Base-by-base conservation (phyloP, 139 green algal species). In the Tetraselmis striata region DNA sequence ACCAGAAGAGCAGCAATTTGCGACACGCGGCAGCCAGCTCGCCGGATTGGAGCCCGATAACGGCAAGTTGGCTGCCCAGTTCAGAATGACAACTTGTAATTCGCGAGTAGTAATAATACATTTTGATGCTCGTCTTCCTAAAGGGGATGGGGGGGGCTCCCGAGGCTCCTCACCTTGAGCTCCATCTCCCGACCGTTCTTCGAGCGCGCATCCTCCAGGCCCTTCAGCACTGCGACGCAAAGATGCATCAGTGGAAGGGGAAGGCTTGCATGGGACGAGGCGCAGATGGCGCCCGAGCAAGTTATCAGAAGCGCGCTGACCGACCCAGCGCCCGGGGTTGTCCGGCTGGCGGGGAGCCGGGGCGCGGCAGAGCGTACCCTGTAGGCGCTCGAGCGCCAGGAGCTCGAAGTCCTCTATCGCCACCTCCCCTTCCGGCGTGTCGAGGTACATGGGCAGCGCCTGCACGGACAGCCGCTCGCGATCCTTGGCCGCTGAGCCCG, bases 401-500 rank as follows among this genome's bases (percentile, higher is more conserved):
- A 85, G 84, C 81, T 99, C 96, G 90, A 99, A 98, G 59, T 98
- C 94, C 82, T 98, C 96, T 11, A 99, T 85, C 0, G 89, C 87
- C 0, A 98, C 90, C 25, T 98, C 92, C 0, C 91, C 90, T 0
- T 77, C 59, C 0, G 95, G 95, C 5, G 87, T 79, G 27, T 90
- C 82, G 22, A 29, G 45, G 81, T 99, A 99, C 92, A 98, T 92
- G 79, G 79, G 90, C 24, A 95, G 58, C 1, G 29, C 31, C 45
- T 67, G 45, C 45, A 67, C 45, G 11, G 26, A 29, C 74, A 28
- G 25, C 74, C 74, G 25, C 74, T 29, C 74, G 22, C 74, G 74
- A 18, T 28, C 74, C 74, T 18, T 67, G 11, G 45, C 5, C 5
- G 45, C 45, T 5, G 45, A 67, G 45, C 45, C 45, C 45, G 45